These are phyloP conservation scores for Melastoma malabathricum DNA, from an alignment of 345 rosid genomes.

Conservation along the genomic window DNA sequence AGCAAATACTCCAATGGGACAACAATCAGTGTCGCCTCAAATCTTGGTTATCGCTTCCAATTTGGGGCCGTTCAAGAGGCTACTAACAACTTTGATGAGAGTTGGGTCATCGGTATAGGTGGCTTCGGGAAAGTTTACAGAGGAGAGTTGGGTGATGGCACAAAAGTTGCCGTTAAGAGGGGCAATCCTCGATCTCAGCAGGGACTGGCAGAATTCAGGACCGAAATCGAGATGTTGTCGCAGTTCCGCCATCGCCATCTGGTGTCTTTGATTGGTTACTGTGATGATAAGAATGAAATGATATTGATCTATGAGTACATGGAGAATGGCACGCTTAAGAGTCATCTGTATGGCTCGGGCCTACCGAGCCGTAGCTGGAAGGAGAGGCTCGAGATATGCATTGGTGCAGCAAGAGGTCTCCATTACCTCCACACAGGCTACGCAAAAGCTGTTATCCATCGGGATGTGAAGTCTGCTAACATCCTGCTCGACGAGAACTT, in stretches of 20 bases:
- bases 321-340: conserved; percentile 68
- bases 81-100: conserved; percentile 60
- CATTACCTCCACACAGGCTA: conserved; percentile 67
- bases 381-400: conserved; percentile 53
- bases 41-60: conserved; percentile 38
- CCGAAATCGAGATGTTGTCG: conserved; percentile 73
- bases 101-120: conserved; percentile 52
- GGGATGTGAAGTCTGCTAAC: conserved; percentile 65
- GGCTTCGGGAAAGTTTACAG: conserved; percentile 76
- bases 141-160: conserved; percentile 46
- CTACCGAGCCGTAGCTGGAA: conserved; percentile 54
- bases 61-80: conserved; percentile 50
- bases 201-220: conserved; percentile 63
- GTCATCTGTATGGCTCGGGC: conserved; percentile 50
- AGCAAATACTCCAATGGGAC: conserved; percentile 49
- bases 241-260: conserved; percentile 70
- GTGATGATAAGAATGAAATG: conserved; percentile 67
- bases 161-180: conserved; percentile 63
- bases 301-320: conserved; percentile 63
- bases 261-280: conserved; percentile 75
- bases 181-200: conserved; percentile 65
- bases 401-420: conserved; percentile 60
- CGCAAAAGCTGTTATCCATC: conserved; percentile 60
- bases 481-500: conserved; percentile 60
- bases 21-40: conserved; percentile 23